Evolutionary conservation across 257 asterid species (phyloP), one percentile per base, ranked within the genome.

Genomic region (Solanum ossicruentum): DNA sequence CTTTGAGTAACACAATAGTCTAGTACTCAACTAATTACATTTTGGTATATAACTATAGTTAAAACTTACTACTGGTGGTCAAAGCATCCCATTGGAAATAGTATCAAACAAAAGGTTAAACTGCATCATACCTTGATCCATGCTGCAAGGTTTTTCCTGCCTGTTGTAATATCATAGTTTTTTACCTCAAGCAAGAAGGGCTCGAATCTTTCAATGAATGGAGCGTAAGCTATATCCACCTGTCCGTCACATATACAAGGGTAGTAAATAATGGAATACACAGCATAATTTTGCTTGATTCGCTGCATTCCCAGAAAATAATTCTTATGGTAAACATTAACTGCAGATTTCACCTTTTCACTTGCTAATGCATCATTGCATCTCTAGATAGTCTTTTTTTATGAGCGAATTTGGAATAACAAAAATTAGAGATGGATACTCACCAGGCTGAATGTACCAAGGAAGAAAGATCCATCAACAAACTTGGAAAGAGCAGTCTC

Each of bases 161-260:
- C 93, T 60, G n/a, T 63, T 57, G 90, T 84, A 52, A 92, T 89
- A 80, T 93, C 95, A 54, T 88, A 93, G 56, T 90, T 92, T 89
- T 89, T 93, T 81, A 92, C 93, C 72, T 93, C 90, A 2, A 87
- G 72, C 80, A 91, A 87, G 85, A 91, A 92, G 54, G 94, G 92
- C 77, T 89, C 91, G 58, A 84, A 89, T 85, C 98, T 93, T 90
- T 93, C 98, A 11, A 92, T 49, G 75, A 93, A 95, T 80, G 98
- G 98, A 54, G 80, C 91, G 32, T 91, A 95, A 82, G 98, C 98
- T 70, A 95, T 92, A 82, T 93, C 98, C 85, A 93, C 98, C 98
- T 95, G 91, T 84, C 70, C 73, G 54, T 55, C 41, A 82, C 72
- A 75, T 12, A 73, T 18, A 16, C 5, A 45, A 81, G 36, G 36